Evolutionary conservation across 805 yeast species (phyloP).

Genomic region (Wickerhamomyces canadensis): DNA sequence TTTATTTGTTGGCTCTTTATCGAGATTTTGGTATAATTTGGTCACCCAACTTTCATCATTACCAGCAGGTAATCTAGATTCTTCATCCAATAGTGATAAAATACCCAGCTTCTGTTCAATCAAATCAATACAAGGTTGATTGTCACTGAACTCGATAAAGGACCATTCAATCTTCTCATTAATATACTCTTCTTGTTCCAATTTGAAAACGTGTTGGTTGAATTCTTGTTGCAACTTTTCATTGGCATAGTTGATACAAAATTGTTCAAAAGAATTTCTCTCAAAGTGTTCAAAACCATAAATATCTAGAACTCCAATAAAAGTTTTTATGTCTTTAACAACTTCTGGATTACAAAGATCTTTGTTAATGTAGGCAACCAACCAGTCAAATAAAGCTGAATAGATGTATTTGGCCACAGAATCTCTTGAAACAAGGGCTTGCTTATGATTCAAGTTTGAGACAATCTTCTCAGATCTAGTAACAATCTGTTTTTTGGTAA

Average conservation of each 20-base stretch:
- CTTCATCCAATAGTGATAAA: slow-evolving; percentile 86
- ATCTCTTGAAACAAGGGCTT: slow-evolving; percentile 88
- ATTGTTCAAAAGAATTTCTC: slow-evolving; percentile 91
- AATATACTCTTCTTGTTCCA: slow-evolving; percentile 93
- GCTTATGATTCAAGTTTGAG: slow-evolving; percentile 73
- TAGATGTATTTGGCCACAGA: slow-evolving; percentile 95
- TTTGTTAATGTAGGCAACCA: slow-evolving; percentile 74
- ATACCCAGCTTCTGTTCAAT: slow-evolving; percentile 89
- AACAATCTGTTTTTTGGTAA: slow-evolving; percentile 82
- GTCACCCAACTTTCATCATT: slow-evolving; percentile 88
- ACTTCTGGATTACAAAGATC: slow-evolving; percentile 78
- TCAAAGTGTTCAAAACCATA: slow-evolving; percentile 97
- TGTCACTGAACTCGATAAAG: slow-evolving; percentile 91
- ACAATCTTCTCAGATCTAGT: slow-evolving; percentile 92
- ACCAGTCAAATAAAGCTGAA: slow-evolving; percentile 92
- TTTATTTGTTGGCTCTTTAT: slow-evolving; percentile 66
- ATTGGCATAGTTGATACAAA: slow-evolving; percentile 94
- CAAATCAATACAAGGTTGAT: slow-evolving; percentile 92
- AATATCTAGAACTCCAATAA: slow-evolving; percentile 95
- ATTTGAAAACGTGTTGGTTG: slow-evolving; percentile 93
- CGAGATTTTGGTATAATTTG: slow-evolving; percentile 81
- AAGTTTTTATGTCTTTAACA: slow-evolving; percentile 51
- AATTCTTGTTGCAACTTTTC: slow-evolving; percentile 97
- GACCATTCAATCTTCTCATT: slow-evolving; percentile 94
- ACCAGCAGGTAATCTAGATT: slow-evolving; percentile 91